Base-by-base conservation (phyloP, 2,329 filamentous ascomycete species). In the Kalaharituber pfeilii region DNA sequence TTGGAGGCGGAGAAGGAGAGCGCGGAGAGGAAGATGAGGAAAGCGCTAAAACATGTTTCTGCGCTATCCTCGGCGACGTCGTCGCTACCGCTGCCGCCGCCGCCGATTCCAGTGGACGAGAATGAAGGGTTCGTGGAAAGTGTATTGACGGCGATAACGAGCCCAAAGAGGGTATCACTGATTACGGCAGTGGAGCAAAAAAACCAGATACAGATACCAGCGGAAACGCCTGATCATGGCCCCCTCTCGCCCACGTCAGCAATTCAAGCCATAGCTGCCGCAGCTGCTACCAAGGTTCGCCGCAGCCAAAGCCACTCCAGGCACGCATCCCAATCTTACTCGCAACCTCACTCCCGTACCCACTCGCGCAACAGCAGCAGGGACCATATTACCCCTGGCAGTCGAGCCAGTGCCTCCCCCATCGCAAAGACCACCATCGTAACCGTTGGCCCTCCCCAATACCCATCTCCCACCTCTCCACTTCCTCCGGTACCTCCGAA, bases 1-100 rank as follows among this genome's bases (percentile, higher is more conserved):
- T 30, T 49, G 13, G 36, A 20, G 29, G 56, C 52, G 25, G 57
- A 59, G 33, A 58, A 54, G 25, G 53, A 59, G 5, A 25, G 45
- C 2, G 33, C 49, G 20, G 57, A 59, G 39, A 49, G 27, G 6
- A 25, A 49, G 25, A 44, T 54, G 11, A 27, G 42, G 25, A 56
- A 51, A 27, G 22, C 30, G 56, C 15, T 53, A 51, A 59, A 58
- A 53, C 56, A 54, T 27, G 39, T 51, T 6, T 51, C 50, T 13
- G 11, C 39, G 20, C 7, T 9, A 22, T 9, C 18, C 7, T 7
- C 20, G 11, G 9, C 11, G 8, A 7, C 8, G 18, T 9, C 11
- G 39, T 3, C 24, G 22, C 13, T 47, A 47, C 24, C n/a, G 13
- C 42, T 47, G 42, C 42, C 42, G 15, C 18, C 22, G 22, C n/a